These are phyloP conservation scores for Cephaloascus fragrans DNA, from an alignment of 805 yeast species.

Conservation along the genomic window DNA sequence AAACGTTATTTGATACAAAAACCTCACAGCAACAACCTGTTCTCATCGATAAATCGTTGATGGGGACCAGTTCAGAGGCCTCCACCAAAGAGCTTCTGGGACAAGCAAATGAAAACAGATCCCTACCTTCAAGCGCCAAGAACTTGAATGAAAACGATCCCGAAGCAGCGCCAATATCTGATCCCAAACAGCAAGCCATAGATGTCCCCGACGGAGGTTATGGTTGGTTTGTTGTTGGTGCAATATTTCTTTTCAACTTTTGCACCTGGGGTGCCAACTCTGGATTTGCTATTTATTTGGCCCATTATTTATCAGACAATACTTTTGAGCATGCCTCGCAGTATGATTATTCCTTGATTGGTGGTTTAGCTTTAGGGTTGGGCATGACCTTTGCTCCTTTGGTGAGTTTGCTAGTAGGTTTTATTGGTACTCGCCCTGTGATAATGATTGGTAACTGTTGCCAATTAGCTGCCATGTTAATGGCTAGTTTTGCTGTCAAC, in stretches of 20 bases:
- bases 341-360: constrained; percentile 55
- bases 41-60: no score
- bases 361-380: constrained; percentile 55
- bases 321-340: constrained; percentile 45
- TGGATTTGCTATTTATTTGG: constrained; percentile 55
- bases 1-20: no score
- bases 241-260: constrained; percentile 40
- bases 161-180: no score
- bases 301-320: constrained; percentile 41
- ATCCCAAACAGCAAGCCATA: no score
- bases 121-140: no score
- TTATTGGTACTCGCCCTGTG: constrained; percentile 27
- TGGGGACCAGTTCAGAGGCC: no score
- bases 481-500: constrained; percentile 50
- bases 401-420: constrained; percentile 34
- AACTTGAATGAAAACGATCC: no score
- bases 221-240: constrained; percentile 55
- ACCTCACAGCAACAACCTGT: no score
- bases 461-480: constrained; percentile 44
- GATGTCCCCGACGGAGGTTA: constrained; percentile 54
- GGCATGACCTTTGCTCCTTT: constrained; percentile 42
- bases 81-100: no score
- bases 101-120: no score
- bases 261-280: constrained; percentile 69
- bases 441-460: constrained; percentile 36